Evolutionary conservation across 352 stramenopile genomes (phyloP).

Genomic region (Phytophthora tentaculata): DNA sequence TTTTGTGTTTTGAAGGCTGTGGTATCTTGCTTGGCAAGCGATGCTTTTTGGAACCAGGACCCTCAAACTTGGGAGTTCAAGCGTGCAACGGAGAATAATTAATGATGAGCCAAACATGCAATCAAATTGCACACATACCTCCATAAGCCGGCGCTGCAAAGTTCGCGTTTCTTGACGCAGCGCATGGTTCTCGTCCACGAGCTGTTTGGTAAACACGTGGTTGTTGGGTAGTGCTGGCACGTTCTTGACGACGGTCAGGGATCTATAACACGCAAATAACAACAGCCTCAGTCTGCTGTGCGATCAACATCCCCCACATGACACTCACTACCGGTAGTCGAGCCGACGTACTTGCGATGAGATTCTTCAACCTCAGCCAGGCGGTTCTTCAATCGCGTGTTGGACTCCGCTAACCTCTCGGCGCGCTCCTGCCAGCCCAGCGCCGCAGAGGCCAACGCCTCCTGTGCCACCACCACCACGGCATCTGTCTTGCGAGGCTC

Average conservation of each 20-base stretch:
- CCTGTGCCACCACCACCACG: conserved; percentile 47
- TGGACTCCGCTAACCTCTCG: conserved; percentile 40
- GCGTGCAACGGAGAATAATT: conserved; percentile 1
- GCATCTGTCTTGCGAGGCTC: conserved; percentile 8
- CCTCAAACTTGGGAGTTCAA: conserved; percentile 21
- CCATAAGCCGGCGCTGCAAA: conserved; percentile 52
- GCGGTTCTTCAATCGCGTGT: conserved; percentile 41
- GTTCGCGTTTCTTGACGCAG: conserved; percentile 42
- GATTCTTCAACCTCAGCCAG: conserved; percentile 41
- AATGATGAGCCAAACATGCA: neutral
- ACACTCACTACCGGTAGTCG: conserved; percentile 8
- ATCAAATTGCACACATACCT: conserved; percentile 24
- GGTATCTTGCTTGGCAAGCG: neutral
- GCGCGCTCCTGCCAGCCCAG: conserved; percentile 54
- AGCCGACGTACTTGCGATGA: conserved; percentile 41
- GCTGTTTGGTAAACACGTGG: conserved; percentile 63
- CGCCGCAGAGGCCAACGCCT: conserved; percentile 36
- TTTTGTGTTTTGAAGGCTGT: conserved; percentile 6
- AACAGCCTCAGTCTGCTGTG: neutral
- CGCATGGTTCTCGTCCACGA: conserved; percentile 67
- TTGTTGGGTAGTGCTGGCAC: conserved; percentile 66
- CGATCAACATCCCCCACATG: neutral
- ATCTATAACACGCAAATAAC: conserved; percentile 28
- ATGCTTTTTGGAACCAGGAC: conserved; percentile 14
- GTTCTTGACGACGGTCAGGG: conserved; percentile 61